A percentile compares a stretch with the other conserved stretches of the same genome.
These are phyloP conservation scores for Prunus fruticosa DNA, from an alignment of 306 rosid species.

Conservation along the genomic window DNA sequence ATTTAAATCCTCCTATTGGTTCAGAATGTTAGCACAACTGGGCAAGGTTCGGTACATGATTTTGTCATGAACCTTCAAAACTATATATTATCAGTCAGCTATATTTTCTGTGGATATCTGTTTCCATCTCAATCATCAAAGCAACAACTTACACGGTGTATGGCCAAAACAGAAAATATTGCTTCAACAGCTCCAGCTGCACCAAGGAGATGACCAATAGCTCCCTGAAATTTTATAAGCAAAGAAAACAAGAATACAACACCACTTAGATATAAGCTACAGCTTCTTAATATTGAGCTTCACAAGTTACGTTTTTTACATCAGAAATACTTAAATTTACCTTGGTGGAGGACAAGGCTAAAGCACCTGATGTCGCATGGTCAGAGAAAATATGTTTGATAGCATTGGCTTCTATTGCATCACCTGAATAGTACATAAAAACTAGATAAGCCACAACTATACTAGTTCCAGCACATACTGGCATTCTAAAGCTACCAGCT, in stretches of 20 bases:
- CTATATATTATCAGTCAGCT: neutral
- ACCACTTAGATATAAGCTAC: neutral
- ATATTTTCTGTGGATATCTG: neutral
- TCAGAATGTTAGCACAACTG: neutral
- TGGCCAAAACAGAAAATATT: conserved; percentile 77
- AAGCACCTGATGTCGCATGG: conserved; percentile 56
- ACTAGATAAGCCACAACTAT: conserved; percentile 11
- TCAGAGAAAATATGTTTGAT: conserved; percentile 63
- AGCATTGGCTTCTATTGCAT: conserved; percentile 81
- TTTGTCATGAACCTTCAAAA: neutral
- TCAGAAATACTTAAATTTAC: conserved; percentile 32
- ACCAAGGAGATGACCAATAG: conserved; percentile 91
- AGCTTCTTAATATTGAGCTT: neutral
- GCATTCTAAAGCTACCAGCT: conserved; percentile 7
- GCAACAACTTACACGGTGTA: conserved; percentile 47
- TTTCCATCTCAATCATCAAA: neutral
- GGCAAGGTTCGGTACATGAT: neutral
- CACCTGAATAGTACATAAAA: conserved; percentile 46
- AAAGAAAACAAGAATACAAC: neutral
- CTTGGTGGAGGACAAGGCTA: conserved; percentile 92
- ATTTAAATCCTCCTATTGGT: neutral
- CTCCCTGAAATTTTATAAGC: conserved; percentile 60
- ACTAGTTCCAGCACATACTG: conserved; percentile 8
- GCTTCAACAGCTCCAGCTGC: conserved; percentile 99
- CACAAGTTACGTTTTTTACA: neutral